Evolutionary conservation across 805 yeast genomes (phyloP).

Genomic region (Ogataea ganodermae): DNA sequence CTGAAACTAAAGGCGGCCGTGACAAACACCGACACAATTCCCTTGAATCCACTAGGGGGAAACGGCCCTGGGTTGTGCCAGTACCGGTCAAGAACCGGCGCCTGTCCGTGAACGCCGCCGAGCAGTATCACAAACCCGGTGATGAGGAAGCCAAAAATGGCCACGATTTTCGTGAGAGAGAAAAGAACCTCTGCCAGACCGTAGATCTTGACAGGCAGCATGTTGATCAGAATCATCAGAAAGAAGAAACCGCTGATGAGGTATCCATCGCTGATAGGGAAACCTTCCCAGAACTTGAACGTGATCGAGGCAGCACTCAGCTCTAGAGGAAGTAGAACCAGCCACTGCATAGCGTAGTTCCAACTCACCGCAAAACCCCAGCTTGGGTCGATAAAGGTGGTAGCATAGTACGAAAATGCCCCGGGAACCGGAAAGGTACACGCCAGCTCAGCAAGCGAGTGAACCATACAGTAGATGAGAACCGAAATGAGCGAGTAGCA

Average conservation of each 20-base stretch:
- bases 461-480: conserved; percentile 59
- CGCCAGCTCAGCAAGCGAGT: conserved; percentile 62
- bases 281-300: conserved; percentile 48
- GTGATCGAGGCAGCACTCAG: conserved; percentile 57
- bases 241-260: conserved; percentile 54
- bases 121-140: conserved; percentile 50
- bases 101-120: conserved; percentile 49
- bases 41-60: conserved; percentile 49
- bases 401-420: conserved; percentile 61
- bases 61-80: conserved; percentile 48
- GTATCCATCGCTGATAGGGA: conserved; percentile 46
- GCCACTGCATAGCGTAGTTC: conserved; percentile 56
- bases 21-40: conserved; percentile 54
- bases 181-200: conserved; percentile 57
- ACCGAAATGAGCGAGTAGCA: conserved; percentile 56
- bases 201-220: conserved; percentile 56
- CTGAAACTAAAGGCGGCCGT: conserved; percentile 58
- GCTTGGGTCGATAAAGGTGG: conserved; percentile 60
- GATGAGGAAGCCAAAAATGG: conserved; percentile 56
- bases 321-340: conserved; percentile 53
- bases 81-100: conserved; percentile 46
- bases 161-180: conserved; percentile 49
- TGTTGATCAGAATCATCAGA: conserved; percentile 47
- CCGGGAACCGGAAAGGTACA: conserved; percentile 65
- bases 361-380: conserved; percentile 66